phyloP scores from a whole-genome alignment of 1,139 yeast species.

The Kurtzmaniella quercitrusa region DNA sequence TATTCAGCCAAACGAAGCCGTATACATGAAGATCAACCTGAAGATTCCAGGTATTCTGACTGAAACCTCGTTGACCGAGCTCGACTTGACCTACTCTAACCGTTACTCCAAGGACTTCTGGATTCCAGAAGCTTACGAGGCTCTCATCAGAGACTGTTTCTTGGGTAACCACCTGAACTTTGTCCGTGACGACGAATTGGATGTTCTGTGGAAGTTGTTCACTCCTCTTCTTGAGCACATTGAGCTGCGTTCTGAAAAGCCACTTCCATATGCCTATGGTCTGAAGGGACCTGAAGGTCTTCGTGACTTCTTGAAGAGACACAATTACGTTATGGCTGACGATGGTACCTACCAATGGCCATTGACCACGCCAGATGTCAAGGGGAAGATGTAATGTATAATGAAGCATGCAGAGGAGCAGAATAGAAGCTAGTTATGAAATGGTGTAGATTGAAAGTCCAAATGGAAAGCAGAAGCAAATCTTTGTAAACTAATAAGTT shows the following conservation, averaged over 20 bases:
- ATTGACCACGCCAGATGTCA: conserved; percentile 55
- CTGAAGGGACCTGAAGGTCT: conserved; percentile 81
- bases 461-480: not conserved
- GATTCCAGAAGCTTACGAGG: conserved; percentile 98
- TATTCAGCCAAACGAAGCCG: conserved; percentile 92
- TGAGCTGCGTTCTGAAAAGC: conserved; percentile 66
- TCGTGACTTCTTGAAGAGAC: conserved; percentile 55
- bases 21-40: conserved; percentile 86
- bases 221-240: conserved; percentile 83
- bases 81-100: conserved; percentile 79
- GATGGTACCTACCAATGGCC: conserved; percentile 79
- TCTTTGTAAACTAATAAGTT: no score
- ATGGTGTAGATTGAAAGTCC: not conserved
- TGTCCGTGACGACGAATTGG: conserved; percentile 97
- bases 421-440: not conserved
- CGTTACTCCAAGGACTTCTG: conserved; percentile 80
- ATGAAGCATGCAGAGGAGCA: not conserved
- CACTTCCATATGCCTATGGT: conserved; percentile 78
- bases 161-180: conserved; percentile 95
- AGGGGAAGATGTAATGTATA: conserved; percentile 28
- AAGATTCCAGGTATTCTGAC: conserved; percentile 91
- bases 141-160: conserved; percentile 85
- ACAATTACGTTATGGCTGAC: conserved; percentile 65
- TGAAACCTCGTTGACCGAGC: conserved; percentile 78
- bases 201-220: conserved; percentile 86